Percentiles rank a stretch among this genome's conserved stretches.
phyloP scores from a whole-genome alignment of 768 basidiomycete genomes.

The Suillus discolor region DNA sequence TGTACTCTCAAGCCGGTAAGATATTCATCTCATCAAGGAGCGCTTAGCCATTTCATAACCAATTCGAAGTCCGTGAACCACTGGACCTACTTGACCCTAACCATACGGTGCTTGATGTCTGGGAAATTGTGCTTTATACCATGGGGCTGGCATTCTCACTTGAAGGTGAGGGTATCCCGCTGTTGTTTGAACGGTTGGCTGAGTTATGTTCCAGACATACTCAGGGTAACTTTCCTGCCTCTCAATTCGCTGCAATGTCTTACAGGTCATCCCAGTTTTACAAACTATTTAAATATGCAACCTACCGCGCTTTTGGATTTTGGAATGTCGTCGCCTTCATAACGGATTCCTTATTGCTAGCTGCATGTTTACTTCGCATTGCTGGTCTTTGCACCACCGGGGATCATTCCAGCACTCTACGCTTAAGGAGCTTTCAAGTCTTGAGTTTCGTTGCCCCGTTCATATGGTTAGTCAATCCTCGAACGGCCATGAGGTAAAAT shows the following conservation, averaged over 20 bases:
- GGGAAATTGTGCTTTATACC: conserved; percentile 80
- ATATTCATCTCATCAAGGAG: conserved; percentile 17
- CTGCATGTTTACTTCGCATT: conserved; percentile 77
- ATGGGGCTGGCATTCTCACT: conserved; percentile 76
- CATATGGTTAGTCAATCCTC: conserved; percentile 64
- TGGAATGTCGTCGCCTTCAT: conserved; percentile 73
- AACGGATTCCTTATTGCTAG: conserved; percentile 71
- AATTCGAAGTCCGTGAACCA: conserved; percentile 67
- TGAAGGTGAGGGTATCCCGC: conserved; percentile 60
- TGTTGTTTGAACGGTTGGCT: conserved; percentile 49
- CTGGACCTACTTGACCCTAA: conserved; percentile 66
- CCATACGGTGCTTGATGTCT: conserved; percentile 62
- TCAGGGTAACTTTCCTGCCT: conserved; percentile 18
- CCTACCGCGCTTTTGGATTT: conserved; percentile 81
- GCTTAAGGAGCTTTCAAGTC: conserved; percentile 81
- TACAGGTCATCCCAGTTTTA: conserved; percentile 49
- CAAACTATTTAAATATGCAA: conserved; percentile 71
- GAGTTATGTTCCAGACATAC: conserved; percentile 21
- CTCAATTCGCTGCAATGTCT: not conserved
- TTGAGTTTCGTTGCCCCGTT: conserved; percentile 87
- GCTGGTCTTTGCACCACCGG: conserved; percentile 46
- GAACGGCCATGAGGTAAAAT: conserved; percentile 1
- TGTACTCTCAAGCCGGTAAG: conserved; percentile 84
- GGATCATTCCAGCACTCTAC: conserved; percentile 40
- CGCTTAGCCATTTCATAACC: conserved; percentile 7